phyloP scores from a whole-genome alignment of 2,329 filamentous ascomycete genomes.

The Penicillium sp. region DNA sequence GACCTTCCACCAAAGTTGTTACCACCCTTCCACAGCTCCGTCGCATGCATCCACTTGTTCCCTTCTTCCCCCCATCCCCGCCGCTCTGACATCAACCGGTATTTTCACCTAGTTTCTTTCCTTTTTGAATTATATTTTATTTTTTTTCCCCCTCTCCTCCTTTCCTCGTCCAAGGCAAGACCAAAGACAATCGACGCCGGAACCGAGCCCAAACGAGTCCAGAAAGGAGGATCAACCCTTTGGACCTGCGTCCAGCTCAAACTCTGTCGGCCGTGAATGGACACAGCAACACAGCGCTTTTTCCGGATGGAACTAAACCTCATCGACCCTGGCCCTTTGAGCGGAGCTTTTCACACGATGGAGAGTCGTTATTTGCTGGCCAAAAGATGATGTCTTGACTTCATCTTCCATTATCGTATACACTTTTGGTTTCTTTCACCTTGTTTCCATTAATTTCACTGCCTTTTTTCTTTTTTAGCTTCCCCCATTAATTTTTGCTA shows the following conservation, averaged over 20 bases:
- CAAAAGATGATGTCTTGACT: conserved; percentile 44
- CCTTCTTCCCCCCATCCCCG: conserved; percentile 23
- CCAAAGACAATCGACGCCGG: conserved; percentile 33
- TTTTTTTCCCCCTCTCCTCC: not conserved
- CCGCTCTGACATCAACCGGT: conserved; percentile 45
- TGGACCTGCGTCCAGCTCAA: conserved; percentile 47
- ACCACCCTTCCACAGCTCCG: conserved; percentile 26
- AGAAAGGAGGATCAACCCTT: conserved; percentile 46
- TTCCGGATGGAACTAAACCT: conserved; percentile 36
- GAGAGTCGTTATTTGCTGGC: conserved; percentile 32
- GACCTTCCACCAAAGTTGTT: conserved; percentile 13
- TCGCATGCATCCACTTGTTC: conserved; percentile 39
- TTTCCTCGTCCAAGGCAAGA: conserved; percentile 28
- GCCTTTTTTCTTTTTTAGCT: conserved; percentile 12
- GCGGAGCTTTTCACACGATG: conserved; percentile 27
- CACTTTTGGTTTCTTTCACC: conserved; percentile 22
- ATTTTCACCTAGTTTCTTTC: conserved; percentile 26
- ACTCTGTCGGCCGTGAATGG: conserved; percentile 39
- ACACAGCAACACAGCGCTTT: conserved; percentile 31
- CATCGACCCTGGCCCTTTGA: conserved; percentile 32
- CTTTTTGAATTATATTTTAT: not conserved
- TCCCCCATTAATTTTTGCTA: conserved; percentile 15
- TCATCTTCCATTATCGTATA: conserved; percentile 33
- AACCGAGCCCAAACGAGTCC: conserved; percentile 37
- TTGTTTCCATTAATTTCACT: conserved; percentile 11